These are phyloP conservation scores for Cyathus striatus DNA, from an alignment of 768 basidiomycete genomes.

Conservation along the genomic window DNA sequence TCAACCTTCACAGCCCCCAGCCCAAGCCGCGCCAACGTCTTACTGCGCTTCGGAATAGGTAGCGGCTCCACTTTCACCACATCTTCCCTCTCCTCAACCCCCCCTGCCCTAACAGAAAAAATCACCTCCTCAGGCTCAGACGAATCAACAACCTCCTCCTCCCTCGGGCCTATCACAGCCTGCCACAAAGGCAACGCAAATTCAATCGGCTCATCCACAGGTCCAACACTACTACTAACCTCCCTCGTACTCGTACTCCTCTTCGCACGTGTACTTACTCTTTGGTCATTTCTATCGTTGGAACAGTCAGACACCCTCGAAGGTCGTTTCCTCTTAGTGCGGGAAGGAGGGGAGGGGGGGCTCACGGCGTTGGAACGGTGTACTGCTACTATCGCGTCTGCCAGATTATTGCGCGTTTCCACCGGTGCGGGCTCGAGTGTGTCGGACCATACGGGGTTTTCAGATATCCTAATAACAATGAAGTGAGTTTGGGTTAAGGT, in stretches of 20 bases:
- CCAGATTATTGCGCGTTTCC: slow-evolving; percentile 5
- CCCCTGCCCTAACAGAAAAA: no score
- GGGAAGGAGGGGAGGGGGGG: no score
- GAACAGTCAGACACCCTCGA: not conserved
- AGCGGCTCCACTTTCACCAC: no score
- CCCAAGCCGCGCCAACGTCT: not conserved
- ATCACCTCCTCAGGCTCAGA: not conserved
- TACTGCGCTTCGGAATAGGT: no score
- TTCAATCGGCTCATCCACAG: no score
- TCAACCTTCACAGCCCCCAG: not conserved
- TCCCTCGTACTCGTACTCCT: not conserved
- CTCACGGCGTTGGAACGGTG: not conserved
- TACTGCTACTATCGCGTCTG: slow-evolving; percentile 9
- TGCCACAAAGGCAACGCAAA: no score
- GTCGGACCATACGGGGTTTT: slow-evolving; percentile 28
- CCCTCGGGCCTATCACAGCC: not conserved
- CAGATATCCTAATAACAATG: slow-evolving; percentile 22
- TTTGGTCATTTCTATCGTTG: not conserved
- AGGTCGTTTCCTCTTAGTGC: not conserved
- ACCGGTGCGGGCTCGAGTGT: slow-evolving; percentile 12
- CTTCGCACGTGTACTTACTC: not conserved
- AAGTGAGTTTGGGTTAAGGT: not conserved
- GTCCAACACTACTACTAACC: no score
- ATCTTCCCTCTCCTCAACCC: no score
- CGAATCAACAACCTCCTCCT: not conserved